Base-by-base conservation (phyloP, 164 flowering plant genomes). In the Santalum album region DNA sequence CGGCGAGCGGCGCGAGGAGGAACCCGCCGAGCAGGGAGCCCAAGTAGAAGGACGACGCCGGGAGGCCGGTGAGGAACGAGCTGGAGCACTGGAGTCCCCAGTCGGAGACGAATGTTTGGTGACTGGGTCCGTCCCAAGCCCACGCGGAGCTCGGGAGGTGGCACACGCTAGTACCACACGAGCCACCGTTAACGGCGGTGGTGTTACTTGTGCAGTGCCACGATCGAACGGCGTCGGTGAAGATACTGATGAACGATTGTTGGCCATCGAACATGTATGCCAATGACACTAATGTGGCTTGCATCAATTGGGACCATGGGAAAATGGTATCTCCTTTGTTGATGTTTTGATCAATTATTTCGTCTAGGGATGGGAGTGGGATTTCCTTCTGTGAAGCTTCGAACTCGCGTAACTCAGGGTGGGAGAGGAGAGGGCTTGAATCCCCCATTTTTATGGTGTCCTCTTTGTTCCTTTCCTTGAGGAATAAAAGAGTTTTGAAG, bases 251-350 rank as follows among this genome's bases (percentile, higher is more conserved):
- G 53, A 50, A 50, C 19, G 22, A 7, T 23, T 50, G 53, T 12
- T 50, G 53, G 53, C 25, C 53, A 23, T 50, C 53, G 35, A 1
- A 86, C 62, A 27, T 12, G 25, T 18, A 34, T 9, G 44, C 56
- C 16, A 23, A 11, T 25, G 56, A 53, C 6, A 53, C 25, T 15
- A 53, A 27, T 25, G 21, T 5, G 24, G 20, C 56, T 35, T 53
- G 56, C 9, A 53, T n/a, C 17, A 53, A 12, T 19, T 53, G 56
- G 25, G 44, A 6, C 35, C 35, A 17, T 2, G 21, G 21, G 18
- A 49, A 45, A 11, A 16, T n/a, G 48, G 10, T 10, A 12, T 7
- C 23, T 0, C 12, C 12, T 9, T 23, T 3, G 9, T 12, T 12
- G 2, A 25, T 50, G 18, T 18, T 12, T 5, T 16, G 19, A 2